Conservation (phyloP, 257 asterid genomes). For the Lycium barbarum region DNA sequence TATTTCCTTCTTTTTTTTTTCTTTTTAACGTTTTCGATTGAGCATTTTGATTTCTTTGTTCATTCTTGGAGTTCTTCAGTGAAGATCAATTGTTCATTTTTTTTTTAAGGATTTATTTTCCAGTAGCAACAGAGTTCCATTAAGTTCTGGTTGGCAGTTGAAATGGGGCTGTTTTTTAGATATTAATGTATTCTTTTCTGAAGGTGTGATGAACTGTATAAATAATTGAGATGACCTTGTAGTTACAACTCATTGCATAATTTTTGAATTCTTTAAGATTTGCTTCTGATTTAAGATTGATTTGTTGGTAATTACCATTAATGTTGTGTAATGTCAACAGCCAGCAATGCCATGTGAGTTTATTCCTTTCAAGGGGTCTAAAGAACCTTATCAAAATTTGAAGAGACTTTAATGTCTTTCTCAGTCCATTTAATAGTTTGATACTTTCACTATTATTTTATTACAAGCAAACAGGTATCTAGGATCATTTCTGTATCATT, state of each 20-base stretch:
- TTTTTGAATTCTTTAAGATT: slow-evolving; percentile 6
- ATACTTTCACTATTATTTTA: background rate
- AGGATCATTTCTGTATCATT: too few species aligned
- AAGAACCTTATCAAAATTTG: background rate
- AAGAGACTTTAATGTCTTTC: background rate
- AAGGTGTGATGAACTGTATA: slow-evolving; percentile 20
- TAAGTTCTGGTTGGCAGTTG: slow-evolving; percentile 24
- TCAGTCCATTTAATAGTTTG: background rate
- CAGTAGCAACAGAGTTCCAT: slow-evolving; percentile 7
- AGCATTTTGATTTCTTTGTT: slow-evolving; percentile 26
- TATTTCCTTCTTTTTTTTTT: background rate
- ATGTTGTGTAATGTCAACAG: slow-evolving; percentile 23
- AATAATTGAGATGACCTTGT: slow-evolving; percentile 27
- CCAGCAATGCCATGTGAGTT: slow-evolving; percentile 38
- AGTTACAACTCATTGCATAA: slow-evolving; percentile 22
- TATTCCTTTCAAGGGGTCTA: background rate
- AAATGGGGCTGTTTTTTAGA: background rate
- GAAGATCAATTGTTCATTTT: slow-evolving; percentile 29
- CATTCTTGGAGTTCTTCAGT: slow-evolving; percentile 32
- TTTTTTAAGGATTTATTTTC: background rate
- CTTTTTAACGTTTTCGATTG: background rate
- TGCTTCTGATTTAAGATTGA: slow-evolving; percentile 17
- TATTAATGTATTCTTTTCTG: slow-evolving; percentile 7
- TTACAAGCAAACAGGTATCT: background rate
- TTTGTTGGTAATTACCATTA: background rate